A percentile compares a stretch with the other conserved stretches of the same genome.
phyloP scores from a whole-genome alignment of 495 filamentous ascomycete species.

The Daldinia concentrica region DNA sequence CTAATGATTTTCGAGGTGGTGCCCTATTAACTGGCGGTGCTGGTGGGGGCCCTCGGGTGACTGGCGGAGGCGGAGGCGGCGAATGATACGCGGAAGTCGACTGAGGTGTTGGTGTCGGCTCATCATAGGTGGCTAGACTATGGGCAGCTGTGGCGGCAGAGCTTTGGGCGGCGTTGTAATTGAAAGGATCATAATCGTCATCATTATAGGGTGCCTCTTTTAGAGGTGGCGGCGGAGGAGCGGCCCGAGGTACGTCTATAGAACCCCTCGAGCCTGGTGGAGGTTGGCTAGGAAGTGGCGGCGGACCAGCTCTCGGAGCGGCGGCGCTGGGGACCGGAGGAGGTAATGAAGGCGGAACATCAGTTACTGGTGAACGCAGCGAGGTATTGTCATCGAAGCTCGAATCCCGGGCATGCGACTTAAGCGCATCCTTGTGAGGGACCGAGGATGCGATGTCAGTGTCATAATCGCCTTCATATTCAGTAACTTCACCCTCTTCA shows the following conservation, averaged over 20 bases:
- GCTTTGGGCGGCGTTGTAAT: conserved; percentile 59
- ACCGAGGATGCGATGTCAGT: conserved; percentile 94
- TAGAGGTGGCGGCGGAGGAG: conserved; percentile 71
- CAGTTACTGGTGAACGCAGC: conserved; percentile 57
- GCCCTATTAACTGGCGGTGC: conserved; percentile 58
- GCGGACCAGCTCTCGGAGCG: conserved; percentile 58
- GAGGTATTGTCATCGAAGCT: conserved; percentile 67
- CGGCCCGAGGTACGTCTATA: conserved; percentile 74
- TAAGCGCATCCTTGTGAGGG: conserved; percentile 90
- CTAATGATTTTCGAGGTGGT: conserved; percentile 71
- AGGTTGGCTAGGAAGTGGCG: conserved; percentile 67
- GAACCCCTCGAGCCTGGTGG: conserved; percentile 63
- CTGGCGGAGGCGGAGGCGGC: conserved; percentile 59
- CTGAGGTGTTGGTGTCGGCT: conserved; percentile 36
- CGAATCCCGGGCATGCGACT: conserved; percentile 78
- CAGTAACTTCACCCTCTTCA: conserved; percentile 82
- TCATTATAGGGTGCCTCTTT: conserved; percentile 64
- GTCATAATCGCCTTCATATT: conserved; percentile 98
- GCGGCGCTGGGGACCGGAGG: conserved; percentile 55
- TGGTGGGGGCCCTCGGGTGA: conserved; percentile 55
- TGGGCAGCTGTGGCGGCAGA: conserved; percentile 39
- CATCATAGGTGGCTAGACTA: conserved; percentile 17
- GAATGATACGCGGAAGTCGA: conserved; percentile 64
- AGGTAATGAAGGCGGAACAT: conserved; percentile 54
- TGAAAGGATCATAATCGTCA: conserved; percentile 80